phyloP scores from a whole-genome alignment of 169 alveolate genomes.

The Cryptosporidium sp. region DNA sequence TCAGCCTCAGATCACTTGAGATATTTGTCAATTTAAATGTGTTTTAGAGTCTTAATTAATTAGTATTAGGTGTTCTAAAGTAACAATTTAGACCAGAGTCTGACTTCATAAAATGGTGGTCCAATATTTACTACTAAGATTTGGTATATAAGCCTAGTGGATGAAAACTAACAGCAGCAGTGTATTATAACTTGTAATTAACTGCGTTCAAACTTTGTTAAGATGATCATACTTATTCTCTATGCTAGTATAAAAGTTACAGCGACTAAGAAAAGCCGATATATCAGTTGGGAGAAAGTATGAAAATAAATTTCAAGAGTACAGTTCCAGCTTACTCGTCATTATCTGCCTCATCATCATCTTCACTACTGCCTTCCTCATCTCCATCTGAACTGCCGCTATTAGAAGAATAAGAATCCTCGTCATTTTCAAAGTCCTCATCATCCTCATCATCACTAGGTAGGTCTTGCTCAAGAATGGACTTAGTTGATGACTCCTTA shows the following conservation, averaged over 20 bases:
- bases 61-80: not conserved
- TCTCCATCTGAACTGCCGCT: conserved; percentile 83
- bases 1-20: not conserved
- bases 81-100: not conserved
- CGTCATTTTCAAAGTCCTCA: conserved; percentile 77
- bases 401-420: conserved; percentile 83
- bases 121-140: not conserved
- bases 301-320: no score
- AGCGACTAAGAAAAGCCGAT: not conserved
- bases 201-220: not conserved
- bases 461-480: conserved; percentile 82
- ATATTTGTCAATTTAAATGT: no score
- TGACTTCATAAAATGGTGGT: not conserved
- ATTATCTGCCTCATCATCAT: conserved; percentile 84
- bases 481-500: conserved; percentile 82
- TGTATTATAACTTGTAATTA: not conserved
- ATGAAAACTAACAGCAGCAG: not conserved
- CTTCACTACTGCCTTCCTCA: conserved; percentile 89
- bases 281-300: not conserved
- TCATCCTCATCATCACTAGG: conserved; percentile 82
- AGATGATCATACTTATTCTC: not conserved
- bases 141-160: not conserved
- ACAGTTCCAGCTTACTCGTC: conserved; percentile 65
- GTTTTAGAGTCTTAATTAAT: not conserved
- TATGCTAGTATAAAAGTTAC: not conserved